These are phyloP conservation scores for Phytophthora sp. DNA, from an alignment of 352 stramenopile genomes.

Conservation along the genomic window DNA sequence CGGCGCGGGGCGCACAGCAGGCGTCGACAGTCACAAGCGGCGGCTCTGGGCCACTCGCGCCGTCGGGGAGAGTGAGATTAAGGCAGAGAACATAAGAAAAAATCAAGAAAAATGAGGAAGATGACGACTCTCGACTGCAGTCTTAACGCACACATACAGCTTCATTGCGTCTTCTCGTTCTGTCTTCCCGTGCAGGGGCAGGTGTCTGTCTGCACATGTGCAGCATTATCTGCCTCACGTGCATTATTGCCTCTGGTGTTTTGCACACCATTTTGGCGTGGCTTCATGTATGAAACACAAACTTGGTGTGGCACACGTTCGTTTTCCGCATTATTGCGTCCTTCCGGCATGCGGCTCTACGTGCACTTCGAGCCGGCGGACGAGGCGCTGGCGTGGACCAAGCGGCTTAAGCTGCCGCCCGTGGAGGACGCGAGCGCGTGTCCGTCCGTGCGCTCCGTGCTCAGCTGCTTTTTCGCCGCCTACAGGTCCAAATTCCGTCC, in stretches of 20 bases:
- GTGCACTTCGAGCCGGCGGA: slow-evolving; percentile 63
- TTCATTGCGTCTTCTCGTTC: too few species aligned
- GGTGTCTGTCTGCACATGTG: neutral
- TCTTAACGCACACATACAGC: too few species aligned
- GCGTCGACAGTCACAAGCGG: too few species aligned
- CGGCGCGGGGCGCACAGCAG: too few species aligned
- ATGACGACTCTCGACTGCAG: slow-evolving; percentile 1
- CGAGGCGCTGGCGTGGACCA: slow-evolving; percentile 49
- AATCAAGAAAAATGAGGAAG: slow-evolving; percentile 30
- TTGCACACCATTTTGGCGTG: slow-evolving; percentile 3
- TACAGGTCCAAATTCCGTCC: slow-evolving; percentile 54
- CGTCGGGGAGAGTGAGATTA: slow-evolving; percentile 20
- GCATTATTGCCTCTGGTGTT: neutral
- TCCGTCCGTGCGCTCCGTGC: slow-evolving; percentile 46
- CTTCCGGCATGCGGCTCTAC: slow-evolving; percentile 55
- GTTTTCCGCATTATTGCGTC: slow-evolving; percentile 10
- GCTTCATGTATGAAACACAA: too few species aligned
- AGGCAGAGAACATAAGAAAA: slow-evolving; percentile 29
- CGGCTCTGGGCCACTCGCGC: too few species aligned
- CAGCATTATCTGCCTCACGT: neutral
- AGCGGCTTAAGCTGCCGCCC: slow-evolving; percentile 49
- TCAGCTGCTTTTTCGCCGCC: slow-evolving; percentile 42
- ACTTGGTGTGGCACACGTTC: neutral
- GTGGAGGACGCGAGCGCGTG: slow-evolving; percentile 4
- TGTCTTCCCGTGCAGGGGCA: too few species aligned